Conservation (phyloP, 495 filamentous ascomycete genomes). For the Lophium mytilinum region DNA sequence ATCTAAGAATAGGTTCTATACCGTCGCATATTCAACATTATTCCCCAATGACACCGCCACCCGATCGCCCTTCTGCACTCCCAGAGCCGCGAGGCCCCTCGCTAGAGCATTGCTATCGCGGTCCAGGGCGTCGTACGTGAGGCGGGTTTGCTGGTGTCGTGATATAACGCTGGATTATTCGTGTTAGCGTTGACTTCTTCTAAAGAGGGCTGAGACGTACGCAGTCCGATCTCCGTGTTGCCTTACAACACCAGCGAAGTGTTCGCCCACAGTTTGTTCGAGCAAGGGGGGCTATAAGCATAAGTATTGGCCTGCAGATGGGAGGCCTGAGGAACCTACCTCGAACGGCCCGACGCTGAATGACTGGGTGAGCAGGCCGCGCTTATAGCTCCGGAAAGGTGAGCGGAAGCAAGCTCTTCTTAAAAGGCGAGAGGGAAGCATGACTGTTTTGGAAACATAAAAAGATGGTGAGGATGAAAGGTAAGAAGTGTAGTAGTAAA, state of each 20-base stretch:
- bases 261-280: slow-evolving; percentile 67
- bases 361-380: slow-evolving; percentile 28
- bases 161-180: slow-evolving; percentile 50
- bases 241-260: slow-evolving; percentile 66
- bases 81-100: slow-evolving; percentile 56
- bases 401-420: slow-evolving; percentile 1
- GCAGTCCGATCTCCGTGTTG: slow-evolving; percentile 68
- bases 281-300: slow-evolving; percentile 58
- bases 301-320: neutral
- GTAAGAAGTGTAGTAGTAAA: too few species aligned
- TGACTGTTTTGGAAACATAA: neutral
- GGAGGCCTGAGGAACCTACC: slow-evolving; percentile 8
- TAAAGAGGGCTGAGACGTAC: slow-evolving; percentile 40
- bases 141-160: slow-evolving; percentile 50
- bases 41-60: slow-evolving; percentile 86
- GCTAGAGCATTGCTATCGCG: slow-evolving; percentile 68
- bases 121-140: slow-evolving; percentile 72
- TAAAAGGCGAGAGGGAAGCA: slow-evolving; percentile 13
- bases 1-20: slow-evolving; percentile 29
- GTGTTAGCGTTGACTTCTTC: slow-evolving; percentile 23
- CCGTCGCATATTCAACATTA: slow-evolving; percentile 68
- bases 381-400: neutral
- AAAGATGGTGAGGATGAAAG: neutral
- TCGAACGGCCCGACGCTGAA: slow-evolving; percentile 33
- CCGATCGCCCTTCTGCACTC: slow-evolving; percentile 76